phyloP scores from a whole-genome alignment of 1,284 basidiomycete genomes.

The Schizopora paradoxa region DNA sequence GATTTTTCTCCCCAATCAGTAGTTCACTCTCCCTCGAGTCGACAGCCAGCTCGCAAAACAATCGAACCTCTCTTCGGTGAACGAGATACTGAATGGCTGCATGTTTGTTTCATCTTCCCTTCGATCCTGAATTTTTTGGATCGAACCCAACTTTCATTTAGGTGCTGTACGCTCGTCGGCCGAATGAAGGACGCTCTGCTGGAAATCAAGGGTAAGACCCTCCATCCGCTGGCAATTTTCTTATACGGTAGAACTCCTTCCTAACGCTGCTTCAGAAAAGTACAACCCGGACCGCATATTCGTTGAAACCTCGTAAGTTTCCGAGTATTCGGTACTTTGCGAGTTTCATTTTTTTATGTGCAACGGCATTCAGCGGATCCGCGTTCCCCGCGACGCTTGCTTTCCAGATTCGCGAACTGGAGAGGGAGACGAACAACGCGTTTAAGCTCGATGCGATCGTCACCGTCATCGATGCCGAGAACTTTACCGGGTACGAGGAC shows the following conservation, averaged over 20 bases:
- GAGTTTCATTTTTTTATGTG: not conserved
- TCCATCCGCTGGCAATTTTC: slow-evolving; percentile 1
- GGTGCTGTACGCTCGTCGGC: slow-evolving; percentile 88
- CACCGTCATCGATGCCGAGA: slow-evolving; percentile 86
- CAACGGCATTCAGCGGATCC: slow-evolving; percentile 55
- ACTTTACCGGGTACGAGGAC: slow-evolving; percentile 88
- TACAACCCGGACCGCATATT: slow-evolving; percentile 83
- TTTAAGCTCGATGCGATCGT: slow-evolving; percentile 84
- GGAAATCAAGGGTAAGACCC: slow-evolving; percentile 67
- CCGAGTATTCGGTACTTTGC: slow-evolving; percentile 1
- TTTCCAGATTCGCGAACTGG: slow-evolving; percentile 86
- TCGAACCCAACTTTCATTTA: slow-evolving; percentile 26
- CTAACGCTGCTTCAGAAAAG: slow-evolving; percentile 49
- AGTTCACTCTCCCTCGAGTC: slow-evolving; percentile 38
- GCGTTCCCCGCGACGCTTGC: slow-evolving; percentile 88
- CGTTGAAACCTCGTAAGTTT: slow-evolving; percentile 82
- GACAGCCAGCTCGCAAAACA: slow-evolving; percentile 84
- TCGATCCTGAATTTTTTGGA: not conserved
- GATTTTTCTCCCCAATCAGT: not conserved
- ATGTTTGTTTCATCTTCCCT: slow-evolving; percentile 46
- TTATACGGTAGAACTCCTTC: not conserved
- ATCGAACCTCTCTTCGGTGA: slow-evolving; percentile 77
- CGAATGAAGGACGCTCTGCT: slow-evolving; percentile 86
- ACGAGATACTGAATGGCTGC: slow-evolving; percentile 90
- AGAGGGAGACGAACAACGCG: slow-evolving; percentile 66